phyloP scores from a whole-genome alignment of 1,139 yeast species.

The Candida sanyaensis region DNA sequence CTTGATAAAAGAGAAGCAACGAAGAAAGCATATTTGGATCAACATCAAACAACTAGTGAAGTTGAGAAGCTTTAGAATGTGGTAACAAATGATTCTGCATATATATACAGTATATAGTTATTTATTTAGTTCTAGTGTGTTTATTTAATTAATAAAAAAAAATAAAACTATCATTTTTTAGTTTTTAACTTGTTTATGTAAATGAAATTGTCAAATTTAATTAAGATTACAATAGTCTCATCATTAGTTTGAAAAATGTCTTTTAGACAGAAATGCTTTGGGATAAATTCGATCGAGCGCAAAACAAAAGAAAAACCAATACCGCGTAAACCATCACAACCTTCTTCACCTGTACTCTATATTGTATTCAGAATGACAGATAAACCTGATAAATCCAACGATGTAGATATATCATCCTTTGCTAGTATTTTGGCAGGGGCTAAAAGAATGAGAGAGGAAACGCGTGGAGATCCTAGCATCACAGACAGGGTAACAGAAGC shows the following conservation, averaged over 20 bases:
- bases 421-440: slow-evolving; percentile 67
- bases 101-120: background rate
- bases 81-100: background rate
- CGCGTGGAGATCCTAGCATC: slow-evolving; percentile 15
- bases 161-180: too few species aligned
- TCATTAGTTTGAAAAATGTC: too few species aligned
- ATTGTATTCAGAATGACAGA: slow-evolving; percentile 2
- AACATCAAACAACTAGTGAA: background rate
- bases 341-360: background rate
- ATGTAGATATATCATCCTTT: slow-evolving; percentile 55
- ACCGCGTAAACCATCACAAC: background rate
- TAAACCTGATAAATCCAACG: slow-evolving; percentile 2
- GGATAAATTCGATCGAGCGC: too few species aligned
- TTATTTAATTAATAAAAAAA: background rate
- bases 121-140: background rate
- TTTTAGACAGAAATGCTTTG: too few species aligned
- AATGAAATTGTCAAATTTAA: too few species aligned
- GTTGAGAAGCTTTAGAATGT: background rate
- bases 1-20: slow-evolving; percentile 33
- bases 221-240: too few species aligned
- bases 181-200: too few species aligned
- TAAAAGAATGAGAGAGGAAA: slow-evolving; percentile 46
- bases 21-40: slow-evolving; percentile 26
- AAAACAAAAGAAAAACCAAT: too few species aligned
- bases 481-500: background rate